Evolutionary conservation across 2,329 filamentous ascomycete species (phyloP), one percentile per base, ranked within the genome.

Genomic region (Pezicula carpinea): DNA sequence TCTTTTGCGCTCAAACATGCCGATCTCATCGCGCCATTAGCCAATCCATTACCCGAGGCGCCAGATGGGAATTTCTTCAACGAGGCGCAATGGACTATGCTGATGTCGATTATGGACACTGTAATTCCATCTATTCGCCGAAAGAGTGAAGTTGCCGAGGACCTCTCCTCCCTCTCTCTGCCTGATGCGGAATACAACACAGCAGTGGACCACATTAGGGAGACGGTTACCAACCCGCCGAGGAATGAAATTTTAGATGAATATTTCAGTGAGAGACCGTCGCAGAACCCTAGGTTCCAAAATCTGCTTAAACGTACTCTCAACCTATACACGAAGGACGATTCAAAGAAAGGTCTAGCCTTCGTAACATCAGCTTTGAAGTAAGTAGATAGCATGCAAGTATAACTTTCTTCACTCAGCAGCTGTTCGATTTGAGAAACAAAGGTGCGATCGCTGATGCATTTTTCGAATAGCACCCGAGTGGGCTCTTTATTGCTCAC

Each of bases 401-500:
- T 26, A 26, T 2, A 26, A 8, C 23, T 5, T 26, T 26, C 6
- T 6, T 26, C 6, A 26, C 23, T 26, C 23, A 8, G n/a, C n/a
- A 26, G 23, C 7, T 26, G 7, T 26, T 10, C 23, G 7, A 8
- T 6, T 10, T 26, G 11, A 26, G 23, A 26, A 26, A 26, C 6
- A 26, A 26, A 8, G 23, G 7, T 26, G 23, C 23, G 23, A 8
- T 26, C 23, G 23, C 23, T 26, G 23, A 26, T 26, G 6, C 23
- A 26, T 10, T 6, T 26, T 26, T 6, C 11, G 23, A 8, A 26
- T 26, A 87, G 82, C 50, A 82, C 81, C 18, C 75, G 79, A 29
- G 63, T 75, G 3, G 85, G 85, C 21, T 80, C 81, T 21, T 65
- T 86, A 15, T 62, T 86, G 5, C 69, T 88, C 39, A 89, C 86